A percentile compares a stretch with the other conserved stretches of the same genome.
These are phyloP conservation scores for Wickerhamiella azymoides DNA, from an alignment of 805 yeast genomes.

Conservation along the genomic window DNA sequence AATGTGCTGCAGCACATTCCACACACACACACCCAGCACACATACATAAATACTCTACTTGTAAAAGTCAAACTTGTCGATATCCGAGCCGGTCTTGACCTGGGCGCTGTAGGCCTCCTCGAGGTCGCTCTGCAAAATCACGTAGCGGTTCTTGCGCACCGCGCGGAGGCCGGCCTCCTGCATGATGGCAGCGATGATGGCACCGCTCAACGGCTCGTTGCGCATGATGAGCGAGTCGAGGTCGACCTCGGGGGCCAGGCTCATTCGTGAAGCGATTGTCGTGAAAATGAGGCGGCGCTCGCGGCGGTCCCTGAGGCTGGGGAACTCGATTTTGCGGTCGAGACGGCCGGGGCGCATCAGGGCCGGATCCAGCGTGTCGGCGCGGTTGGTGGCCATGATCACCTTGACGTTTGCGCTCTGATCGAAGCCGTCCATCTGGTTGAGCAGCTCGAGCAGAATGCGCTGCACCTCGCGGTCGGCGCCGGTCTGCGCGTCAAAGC, in stretches of 20 bases:
- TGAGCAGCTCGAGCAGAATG: conserved; percentile 82
- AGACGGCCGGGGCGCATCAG: conserved; percentile 95
- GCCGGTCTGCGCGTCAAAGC: conserved; percentile 99
- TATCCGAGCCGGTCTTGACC: conserved; percentile 90
- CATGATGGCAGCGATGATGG: conserved; percentile 94
- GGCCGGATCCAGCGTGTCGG: conserved; percentile 98
- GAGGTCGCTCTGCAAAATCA: conserved; percentile 86
- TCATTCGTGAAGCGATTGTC: conserved; percentile 94
- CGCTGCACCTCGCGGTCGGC: conserved; percentile 99
- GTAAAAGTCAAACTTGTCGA: conserved; percentile 95
- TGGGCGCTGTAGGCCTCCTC: conserved; percentile 97
- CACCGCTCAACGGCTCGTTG: conserved; percentile 95
- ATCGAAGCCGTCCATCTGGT: conserved; percentile 99
- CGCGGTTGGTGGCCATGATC: conserved; percentile 98
- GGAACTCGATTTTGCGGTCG: conserved; percentile 96
- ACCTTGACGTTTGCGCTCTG: conserved; percentile 92
- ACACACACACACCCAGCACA: too few relatives aligned
- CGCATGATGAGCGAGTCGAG: conserved; percentile 87
- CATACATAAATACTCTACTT: conserved; percentile 34
- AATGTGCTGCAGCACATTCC: too few relatives aligned
- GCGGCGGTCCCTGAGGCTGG: conserved; percentile 89
- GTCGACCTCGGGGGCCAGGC: conserved; percentile 95
- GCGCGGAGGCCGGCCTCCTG: conserved; percentile 99
- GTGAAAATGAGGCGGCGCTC: conserved; percentile 93
- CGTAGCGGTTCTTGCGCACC: conserved; percentile 94